Evolutionary conservation across 495 filamentous ascomycete genomes (phyloP).

Genomic region (Lasiosphaeriaceae sp.): DNA sequence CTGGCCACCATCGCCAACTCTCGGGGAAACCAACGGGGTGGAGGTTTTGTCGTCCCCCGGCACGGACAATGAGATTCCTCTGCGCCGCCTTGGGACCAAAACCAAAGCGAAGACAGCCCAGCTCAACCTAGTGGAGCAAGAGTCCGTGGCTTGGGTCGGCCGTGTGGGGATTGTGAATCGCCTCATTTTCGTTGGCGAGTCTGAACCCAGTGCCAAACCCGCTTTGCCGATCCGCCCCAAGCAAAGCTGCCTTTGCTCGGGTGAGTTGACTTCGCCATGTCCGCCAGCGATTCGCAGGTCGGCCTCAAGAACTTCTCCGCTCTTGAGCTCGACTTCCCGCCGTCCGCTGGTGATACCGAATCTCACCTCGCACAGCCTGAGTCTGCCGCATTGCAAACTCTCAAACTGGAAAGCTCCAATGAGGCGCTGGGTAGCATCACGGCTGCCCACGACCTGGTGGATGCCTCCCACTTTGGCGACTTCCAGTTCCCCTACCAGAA

Average conservation of each 20-base stretch:
- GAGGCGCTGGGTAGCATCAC: conserved; percentile 28
- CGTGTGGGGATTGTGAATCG: conserved; percentile 17
- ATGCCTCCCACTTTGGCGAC: conserved; percentile 40
- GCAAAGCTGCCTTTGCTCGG: not conserved
- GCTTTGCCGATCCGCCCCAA: not conserved
- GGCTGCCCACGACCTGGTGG: conserved; percentile 29
- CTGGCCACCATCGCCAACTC: not conserved
- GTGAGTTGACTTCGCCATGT: conserved; percentile 19
- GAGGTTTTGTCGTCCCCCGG: conserved; percentile 8
- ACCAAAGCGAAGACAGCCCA: conserved; percentile 13
- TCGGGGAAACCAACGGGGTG: not conserved
- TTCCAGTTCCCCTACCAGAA: conserved; percentile 44
- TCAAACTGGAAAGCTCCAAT: conserved; percentile 28
- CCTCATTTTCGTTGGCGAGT: conserved; percentile 11
- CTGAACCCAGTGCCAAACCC: not conserved
- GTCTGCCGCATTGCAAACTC: conserved; percentile 19
- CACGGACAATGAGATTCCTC: conserved; percentile 23
- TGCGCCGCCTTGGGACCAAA: conserved; percentile 9
- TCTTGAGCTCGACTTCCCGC: conserved; percentile 28
- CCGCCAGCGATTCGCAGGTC: conserved; percentile 18
- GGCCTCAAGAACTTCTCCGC: conserved; percentile 20
- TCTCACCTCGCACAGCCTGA: conserved; percentile 20
- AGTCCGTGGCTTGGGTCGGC: conserved; percentile 9
- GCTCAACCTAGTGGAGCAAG: conserved; percentile 21
- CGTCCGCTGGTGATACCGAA: conserved; percentile 18